phyloP scores from a whole-genome alignment of 768 basidiomycete genomes.

The Boletus speciosus region DNA sequence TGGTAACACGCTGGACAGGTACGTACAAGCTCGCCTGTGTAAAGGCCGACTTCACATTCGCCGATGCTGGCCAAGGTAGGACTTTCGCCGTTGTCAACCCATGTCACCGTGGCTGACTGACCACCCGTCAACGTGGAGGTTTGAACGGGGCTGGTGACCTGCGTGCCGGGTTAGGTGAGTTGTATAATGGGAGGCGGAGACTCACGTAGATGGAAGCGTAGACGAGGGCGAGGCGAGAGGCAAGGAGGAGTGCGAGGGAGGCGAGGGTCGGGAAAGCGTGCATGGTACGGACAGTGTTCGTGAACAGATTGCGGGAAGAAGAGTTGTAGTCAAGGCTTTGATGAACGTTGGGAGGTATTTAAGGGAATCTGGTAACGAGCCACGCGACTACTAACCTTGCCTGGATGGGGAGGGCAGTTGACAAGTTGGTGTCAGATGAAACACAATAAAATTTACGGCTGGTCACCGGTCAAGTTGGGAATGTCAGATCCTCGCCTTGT shows the following conservation, averaged over 20 bases:
- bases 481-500: constrained; percentile 2
- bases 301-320: background rate
- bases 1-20: background rate
- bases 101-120: constrained; percentile 50
- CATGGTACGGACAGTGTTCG: constrained; percentile 14
- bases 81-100: constrained; percentile 58
- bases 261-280: constrained; percentile 3
- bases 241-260: constrained; percentile 22
- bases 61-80: constrained; percentile 54
- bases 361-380: constrained; percentile 23
- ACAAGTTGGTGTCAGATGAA: constrained; percentile 9
- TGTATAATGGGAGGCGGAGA: background rate
- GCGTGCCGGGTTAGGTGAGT: background rate
- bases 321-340: background rate
- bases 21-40: constrained; percentile 52
- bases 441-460: constrained; percentile 7
- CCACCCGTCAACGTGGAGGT: constrained; percentile 50
- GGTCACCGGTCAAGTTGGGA: background rate
- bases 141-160: constrained; percentile 41
- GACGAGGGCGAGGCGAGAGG: constrained; percentile 15
- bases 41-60: constrained; percentile 52
- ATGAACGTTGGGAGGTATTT: constrained; percentile 18
- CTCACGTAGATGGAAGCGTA: background rate
- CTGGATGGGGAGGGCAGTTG: constrained; percentile 1
- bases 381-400: constrained; percentile 11